Base-by-base conservation (phyloP, 163 green algal genomes). In the Scenedesmus sp. region DNA sequence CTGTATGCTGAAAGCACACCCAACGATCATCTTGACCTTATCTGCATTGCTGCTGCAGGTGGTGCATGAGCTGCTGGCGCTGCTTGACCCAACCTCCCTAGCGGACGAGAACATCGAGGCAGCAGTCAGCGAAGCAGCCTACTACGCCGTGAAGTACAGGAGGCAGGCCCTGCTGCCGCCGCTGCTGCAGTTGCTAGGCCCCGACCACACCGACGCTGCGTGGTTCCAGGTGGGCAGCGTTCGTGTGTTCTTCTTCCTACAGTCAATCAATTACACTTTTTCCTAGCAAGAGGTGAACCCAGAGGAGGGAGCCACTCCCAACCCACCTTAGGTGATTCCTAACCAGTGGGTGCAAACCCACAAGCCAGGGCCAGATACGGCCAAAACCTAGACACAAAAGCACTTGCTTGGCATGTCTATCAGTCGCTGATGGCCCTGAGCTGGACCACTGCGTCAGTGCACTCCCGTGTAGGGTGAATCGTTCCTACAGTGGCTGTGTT, bases 111-210 rank as follows among this genome's bases (percentile, higher is more conserved):
- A 2, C 2, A 79, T 79, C 2, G 12, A 52, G 12, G 70, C 1
- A 4, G 23, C 23, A 7, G 12, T 79, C 4, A 23, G 12, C 5
- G 3, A 26, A 52, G 70, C 70, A 52, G 70, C 70, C 23, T 79
- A 79, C 70, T 79, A 79, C 2, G 70, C 70, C 18, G 70, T 79
- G 23, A 79, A 79, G 70, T 79, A 79, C 70, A 79, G 70, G 70
- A 12, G 23, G 70, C 70, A 79, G 5, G 70, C 20, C 6, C 23
- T 79, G 20, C 70, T 79, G 3, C 12, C 18, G 70, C 70, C 70
- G 23, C 23, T 79, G 70, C 70, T 79, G 23, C 70, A 52, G 4
- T 3, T 79, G 70, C 70, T 79, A 4, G 70, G 70, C 6, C 70
- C 70, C 3, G 23, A 52, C 23, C 23, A 79, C 23, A 52, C 70